These are phyloP conservation scores for Talaromyces stipitatus DNA, from an alignment of 495 filamentous ascomycete species.

Conservation along the genomic window DNA sequence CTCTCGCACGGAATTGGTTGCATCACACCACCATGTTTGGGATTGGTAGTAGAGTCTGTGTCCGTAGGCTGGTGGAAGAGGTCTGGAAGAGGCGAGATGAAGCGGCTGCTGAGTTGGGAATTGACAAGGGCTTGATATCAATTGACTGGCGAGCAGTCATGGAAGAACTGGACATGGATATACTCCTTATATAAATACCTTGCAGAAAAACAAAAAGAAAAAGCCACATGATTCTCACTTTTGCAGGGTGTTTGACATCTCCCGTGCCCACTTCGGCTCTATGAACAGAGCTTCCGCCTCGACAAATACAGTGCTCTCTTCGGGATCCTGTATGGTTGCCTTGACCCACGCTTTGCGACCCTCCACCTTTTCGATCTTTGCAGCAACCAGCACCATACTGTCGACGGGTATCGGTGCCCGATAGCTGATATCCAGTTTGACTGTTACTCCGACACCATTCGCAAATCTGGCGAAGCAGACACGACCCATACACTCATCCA, in stretches of 20 bases:
- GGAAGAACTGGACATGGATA: constrained; percentile 10
- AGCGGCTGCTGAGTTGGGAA: neutral
- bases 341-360: constrained; percentile 96
- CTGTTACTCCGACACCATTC: constrained; percentile 86
- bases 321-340: constrained; percentile 61
- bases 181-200: constrained; percentile 9
- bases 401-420: constrained; percentile 69
- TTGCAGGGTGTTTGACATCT: neutral
- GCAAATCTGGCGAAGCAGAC: constrained; percentile 89
- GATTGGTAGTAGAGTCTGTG: constrained; percentile 9
- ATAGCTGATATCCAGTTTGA: constrained; percentile 87
- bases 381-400: constrained; percentile 68
- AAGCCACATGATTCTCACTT: neutral
- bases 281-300: constrained; percentile 84
- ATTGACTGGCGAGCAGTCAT: constrained; percentile 14
- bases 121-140: constrained; percentile 7
- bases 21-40: constrained; percentile 6
- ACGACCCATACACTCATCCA: constrained; percentile 85
- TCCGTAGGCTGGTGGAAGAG: constrained; percentile 8
- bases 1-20: constrained; percentile 6
- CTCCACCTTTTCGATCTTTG: constrained; percentile 78
- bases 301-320: constrained; percentile 57
- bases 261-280: constrained; percentile 55
- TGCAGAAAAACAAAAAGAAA: neutral
- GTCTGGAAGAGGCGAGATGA: constrained; percentile 11